Evolutionary conservation across 306 rosid species (phyloP), one percentile per base, ranked within the genome.

Genomic region (Geum urbanum): DNA sequence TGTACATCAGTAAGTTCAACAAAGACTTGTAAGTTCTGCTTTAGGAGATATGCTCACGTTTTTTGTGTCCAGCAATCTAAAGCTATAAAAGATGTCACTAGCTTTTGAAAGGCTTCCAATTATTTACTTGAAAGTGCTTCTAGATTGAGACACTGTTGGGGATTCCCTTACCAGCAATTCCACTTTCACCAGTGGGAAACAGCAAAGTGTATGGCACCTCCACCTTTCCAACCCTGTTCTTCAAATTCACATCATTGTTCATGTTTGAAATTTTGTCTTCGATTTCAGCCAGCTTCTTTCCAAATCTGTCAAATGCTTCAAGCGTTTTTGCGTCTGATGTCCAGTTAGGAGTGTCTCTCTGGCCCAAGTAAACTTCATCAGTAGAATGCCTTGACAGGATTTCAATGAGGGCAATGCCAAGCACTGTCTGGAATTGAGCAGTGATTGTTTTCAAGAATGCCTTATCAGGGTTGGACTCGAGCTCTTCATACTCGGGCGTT

Each of bases 101-200:
- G 49, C 48, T 67, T 59, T 27, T 56, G 16, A 56, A 24, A 56
- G 61, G 39, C 61, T 24, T 56, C 37, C 63, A 37, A 16, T 14
- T 13, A 24, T 58, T 19, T 59, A 2, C 20, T 59, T 67, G 53
- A 24, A 19, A 14, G 7, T 32, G 55, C 5, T 18, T 77, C 72
- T 73, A 89, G 46, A 92, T 89, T 19, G 96, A 60, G n/a, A 87
- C 84, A 64, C 98, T 92, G 66, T 92, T 92, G 27, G 95, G 96
- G 64, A 92, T 92, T 62, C 98, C 98, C 85, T 5, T 86, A 50
- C 95, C 96, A 49, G 88, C 82, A 4, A 89, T 58, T 24, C 96
- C 98, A 20, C 75, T 76, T 66, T 75, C 73, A 50, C 96, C 73
- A 2, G 85, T 83, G 48, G 96, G 98, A 79, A 43, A 82, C 7